Conservation (phyloP, 192 early-diverging fungal genomes). For the Backusella macrospora region DNA sequence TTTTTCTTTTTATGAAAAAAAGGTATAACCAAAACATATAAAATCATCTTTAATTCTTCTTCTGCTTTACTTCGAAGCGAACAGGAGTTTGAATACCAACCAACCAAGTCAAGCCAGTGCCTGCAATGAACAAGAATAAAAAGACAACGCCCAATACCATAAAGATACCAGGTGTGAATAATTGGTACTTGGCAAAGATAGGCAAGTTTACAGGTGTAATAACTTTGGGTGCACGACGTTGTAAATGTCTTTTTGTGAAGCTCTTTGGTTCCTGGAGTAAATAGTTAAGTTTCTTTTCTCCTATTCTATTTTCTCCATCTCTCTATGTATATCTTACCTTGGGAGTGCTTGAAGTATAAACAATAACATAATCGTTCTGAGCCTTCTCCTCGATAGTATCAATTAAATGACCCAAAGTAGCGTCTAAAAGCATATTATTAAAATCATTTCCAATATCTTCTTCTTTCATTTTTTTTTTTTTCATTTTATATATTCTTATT, state of each 20-base stretch:
- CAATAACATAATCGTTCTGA: conserved; percentile 35
- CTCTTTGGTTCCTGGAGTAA: conserved; percentile 1
- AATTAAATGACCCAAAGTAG: conserved; percentile 26
- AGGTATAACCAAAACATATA: conserved; percentile 8
- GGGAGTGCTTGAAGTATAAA: conserved; percentile 41
- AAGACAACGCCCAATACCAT: conserved; percentile 37
- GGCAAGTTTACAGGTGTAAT: not conserved
- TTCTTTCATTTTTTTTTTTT: not conserved
- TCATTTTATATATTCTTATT: not conserved
- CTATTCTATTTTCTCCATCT: not conserved
- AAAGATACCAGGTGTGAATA: conserved; percentile 41
- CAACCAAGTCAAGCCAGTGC: conserved; percentile 39
- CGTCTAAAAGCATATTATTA: conserved; percentile 24
- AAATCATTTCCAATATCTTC: not conserved
- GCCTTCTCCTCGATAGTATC: conserved; percentile 20
- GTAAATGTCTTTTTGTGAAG: not conserved
- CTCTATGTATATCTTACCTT: conserved; percentile 19
- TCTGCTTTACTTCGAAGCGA: conserved; percentile 39
- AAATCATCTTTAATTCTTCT: conserved; percentile 32
- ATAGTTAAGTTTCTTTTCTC: not conserved
- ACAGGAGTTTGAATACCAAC: conserved; percentile 38
- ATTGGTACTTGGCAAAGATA: conserved; percentile 45
- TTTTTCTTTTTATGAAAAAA: conserved; percentile 2
- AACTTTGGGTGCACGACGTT: conserved; percentile 30
- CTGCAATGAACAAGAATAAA: conserved; percentile 36